Evolutionary conservation across 2,329 filamentous ascomycete genomes (phyloP).

Genomic region (Microdochium paspali): DNA sequence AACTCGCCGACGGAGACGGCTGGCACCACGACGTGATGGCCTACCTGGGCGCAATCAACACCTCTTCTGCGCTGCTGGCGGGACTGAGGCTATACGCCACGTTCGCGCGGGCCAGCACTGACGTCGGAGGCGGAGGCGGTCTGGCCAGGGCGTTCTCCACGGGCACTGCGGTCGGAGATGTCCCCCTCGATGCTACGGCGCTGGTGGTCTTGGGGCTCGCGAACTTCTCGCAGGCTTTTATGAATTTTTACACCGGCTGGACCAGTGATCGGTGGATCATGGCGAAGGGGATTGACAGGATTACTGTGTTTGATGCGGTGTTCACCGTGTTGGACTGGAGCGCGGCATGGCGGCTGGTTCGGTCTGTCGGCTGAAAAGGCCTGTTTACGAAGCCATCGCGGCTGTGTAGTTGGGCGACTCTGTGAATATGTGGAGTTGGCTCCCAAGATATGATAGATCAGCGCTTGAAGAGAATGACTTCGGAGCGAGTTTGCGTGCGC

Average conservation of each 20-base stretch:
- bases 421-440: no score
- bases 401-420: no score
- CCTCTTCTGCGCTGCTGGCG: conserved; percentile 10
- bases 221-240: conserved; percentile 14
- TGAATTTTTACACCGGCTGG: conserved; percentile 10
- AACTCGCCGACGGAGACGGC: conserved; percentile 6
- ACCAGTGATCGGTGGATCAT: conserved; percentile 13
- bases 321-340: not conserved
- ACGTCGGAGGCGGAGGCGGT: conserved; percentile 2
- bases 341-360: not conserved
- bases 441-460: no score
- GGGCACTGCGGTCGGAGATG: conserved; percentile 3
- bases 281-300: conserved; percentile 14
- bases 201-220: conserved; percentile 12
- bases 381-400: no score
- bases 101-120: not conserved
- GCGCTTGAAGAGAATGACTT: no score
- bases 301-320: conserved; percentile 12
- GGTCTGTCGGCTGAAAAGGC: no score
- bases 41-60: conserved; percentile 14
- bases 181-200: conserved; percentile 9
- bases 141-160: not conserved
- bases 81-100: conserved; percentile 9
- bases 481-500: no score
- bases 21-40: conserved; percentile 16